Evolutionary conservation across 192 early-diverging fungal genomes (phyloP).

Genomic region (Phycomyces blakesleeanus): DNA sequence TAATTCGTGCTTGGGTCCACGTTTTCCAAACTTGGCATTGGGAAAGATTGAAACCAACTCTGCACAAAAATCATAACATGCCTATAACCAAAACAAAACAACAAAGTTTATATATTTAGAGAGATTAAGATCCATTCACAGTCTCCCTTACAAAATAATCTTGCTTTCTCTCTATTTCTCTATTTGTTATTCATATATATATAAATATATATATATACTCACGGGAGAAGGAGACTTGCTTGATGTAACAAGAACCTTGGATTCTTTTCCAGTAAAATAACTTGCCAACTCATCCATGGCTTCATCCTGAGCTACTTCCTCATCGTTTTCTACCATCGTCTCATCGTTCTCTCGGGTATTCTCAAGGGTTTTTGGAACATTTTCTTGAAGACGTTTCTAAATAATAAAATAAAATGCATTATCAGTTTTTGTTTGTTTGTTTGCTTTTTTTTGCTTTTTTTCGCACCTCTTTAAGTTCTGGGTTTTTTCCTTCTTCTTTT

Average conservation of each 20-base stretch:
- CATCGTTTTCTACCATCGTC: constrained; percentile 74
- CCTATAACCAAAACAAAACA: constrained; percentile 25
- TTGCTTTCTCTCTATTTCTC: background rate
- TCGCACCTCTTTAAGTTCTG: constrained; percentile 70
- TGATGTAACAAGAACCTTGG: constrained; percentile 95
- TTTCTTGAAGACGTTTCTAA: constrained; percentile 78
- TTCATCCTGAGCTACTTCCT: constrained; percentile 81
- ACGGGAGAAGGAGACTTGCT: constrained; percentile 61
- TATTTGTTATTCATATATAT: too few relatives aligned
- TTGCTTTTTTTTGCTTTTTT: background rate
- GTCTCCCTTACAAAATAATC: too few relatives aligned
- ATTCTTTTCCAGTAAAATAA: constrained; percentile 84
- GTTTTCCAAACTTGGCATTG: constrained; percentile 82
- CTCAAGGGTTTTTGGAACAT: constrained; percentile 91
- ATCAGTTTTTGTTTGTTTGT: too few relatives aligned
- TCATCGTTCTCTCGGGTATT: constrained; percentile 91
- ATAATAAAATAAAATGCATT: background rate
- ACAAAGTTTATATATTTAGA: background rate
- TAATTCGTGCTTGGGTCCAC: constrained; percentile 82
- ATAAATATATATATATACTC: constrained; percentile 11
- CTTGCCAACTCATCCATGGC: constrained; percentile 81
- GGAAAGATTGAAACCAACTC: constrained; percentile 91
- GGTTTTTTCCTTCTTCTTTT: constrained; percentile 81
- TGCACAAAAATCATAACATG: constrained; percentile 79
- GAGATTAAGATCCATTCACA: too few relatives aligned